Conservation (phyloP, 1,139 yeast species). For the Geotrichum bryndzae region DNA sequence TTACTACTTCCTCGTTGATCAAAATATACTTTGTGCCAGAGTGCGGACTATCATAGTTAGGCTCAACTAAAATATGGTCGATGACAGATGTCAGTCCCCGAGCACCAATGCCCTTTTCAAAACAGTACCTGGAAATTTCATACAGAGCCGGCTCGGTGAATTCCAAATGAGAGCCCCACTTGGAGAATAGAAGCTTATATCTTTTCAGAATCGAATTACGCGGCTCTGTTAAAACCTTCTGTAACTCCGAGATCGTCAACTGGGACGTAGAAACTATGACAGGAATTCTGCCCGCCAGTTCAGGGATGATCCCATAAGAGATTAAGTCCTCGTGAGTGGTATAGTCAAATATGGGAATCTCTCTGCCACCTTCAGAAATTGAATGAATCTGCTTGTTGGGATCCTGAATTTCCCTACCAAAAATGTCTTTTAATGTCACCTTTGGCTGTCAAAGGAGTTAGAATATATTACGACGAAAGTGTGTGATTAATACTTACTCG, state of each 20-base stretch:
- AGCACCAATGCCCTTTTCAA: conserved; percentile 48
- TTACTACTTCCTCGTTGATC: conserved; percentile 21
- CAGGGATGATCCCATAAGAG: conserved; percentile 48
- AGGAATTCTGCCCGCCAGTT: conserved; percentile 50
- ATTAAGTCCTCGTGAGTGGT: conserved; percentile 45
- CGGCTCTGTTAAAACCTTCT: conserved; percentile 46
- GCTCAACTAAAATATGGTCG: conserved; percentile 45
- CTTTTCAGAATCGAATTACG: conserved; percentile 46
- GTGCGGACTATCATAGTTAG: conserved; percentile 51
- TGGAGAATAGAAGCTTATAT: conserved; percentile 45
- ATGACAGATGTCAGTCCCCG: conserved; percentile 48
- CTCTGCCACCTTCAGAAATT: conserved; percentile 34
- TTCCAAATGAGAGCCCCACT: conserved; percentile 44
- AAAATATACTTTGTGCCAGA: conserved; percentile 44
- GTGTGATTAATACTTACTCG: conserved; percentile 3
- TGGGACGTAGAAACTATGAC: conserved; percentile 44
- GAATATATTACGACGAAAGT: not conserved
- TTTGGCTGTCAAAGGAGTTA: conserved; percentile 20
- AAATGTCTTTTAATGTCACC: conserved; percentile 14
- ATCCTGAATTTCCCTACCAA: conserved; percentile 14
- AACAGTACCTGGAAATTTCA: conserved; percentile 43
- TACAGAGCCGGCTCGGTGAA: conserved; percentile 43
- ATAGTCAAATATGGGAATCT: conserved; percentile 39
- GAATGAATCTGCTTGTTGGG: conserved; percentile 18
- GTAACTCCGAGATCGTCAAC: conserved; percentile 40